These are phyloP conservation scores for Fonsecaea nubica DNA, from an alignment of 2,329 filamentous ascomycete species.

Conservation along the genomic window DNA sequence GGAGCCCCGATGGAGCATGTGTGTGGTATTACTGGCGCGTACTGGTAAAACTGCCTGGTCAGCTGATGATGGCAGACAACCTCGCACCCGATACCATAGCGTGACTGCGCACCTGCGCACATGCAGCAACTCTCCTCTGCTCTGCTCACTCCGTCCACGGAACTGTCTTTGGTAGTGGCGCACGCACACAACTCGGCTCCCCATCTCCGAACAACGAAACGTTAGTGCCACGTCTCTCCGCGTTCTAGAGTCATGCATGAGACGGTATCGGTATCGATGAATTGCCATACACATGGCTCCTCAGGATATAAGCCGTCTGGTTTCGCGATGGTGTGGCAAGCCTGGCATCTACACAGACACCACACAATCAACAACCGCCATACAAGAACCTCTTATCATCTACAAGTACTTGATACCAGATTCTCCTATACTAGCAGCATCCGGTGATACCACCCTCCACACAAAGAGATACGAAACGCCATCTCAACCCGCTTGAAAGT, in stretches of 20 bases:
- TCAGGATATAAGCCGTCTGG: slow-evolving; percentile 1
- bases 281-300: background rate
- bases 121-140: no score
- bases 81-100: background rate
- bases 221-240: background rate
- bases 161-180: no score
- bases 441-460: background rate
- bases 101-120: no score
- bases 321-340: slow-evolving; percentile 1
- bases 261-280: background rate
- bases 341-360: background rate
- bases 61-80: slow-evolving; percentile 5
- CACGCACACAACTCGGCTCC: no score
- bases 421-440: background rate
- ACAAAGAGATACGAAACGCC: background rate
- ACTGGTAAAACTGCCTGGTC: background rate
- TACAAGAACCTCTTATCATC: no score
- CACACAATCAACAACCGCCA: background rate
- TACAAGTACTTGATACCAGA: background rate
- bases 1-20: background rate
- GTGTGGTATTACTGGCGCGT: no score
- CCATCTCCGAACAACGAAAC: no score
- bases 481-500: background rate
- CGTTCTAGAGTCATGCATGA: background rate
- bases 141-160: no score